These are phyloP conservation scores for Fusarium succisae DNA, from an alignment of 2,329 filamentous ascomycete genomes.

Conservation along the genomic window DNA sequence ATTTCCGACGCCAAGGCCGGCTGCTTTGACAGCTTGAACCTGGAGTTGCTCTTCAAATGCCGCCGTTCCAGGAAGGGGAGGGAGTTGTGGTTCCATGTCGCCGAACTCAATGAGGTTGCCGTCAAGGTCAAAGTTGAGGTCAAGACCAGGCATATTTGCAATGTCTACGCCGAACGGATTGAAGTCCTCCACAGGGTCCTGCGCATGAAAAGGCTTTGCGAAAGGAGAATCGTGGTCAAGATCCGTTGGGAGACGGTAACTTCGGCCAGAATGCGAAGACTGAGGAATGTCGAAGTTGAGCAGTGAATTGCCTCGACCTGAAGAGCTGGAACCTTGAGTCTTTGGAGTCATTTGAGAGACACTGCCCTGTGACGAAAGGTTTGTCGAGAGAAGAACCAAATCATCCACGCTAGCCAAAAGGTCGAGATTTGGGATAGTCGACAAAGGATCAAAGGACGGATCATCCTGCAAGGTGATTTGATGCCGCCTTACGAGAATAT, in stretches of 20 bases:
- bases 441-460: conserved; percentile 69
- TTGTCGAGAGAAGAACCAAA: conserved; percentile 47
- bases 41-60: conserved; percentile 18
- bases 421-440: conserved; percentile 46
- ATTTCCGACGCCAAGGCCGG: conserved; percentile 6
- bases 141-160: conserved; percentile 51
- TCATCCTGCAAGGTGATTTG: conserved; percentile 85
- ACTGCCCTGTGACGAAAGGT: conserved; percentile 49
- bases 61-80: conserved; percentile 46
- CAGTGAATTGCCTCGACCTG: conserved; percentile 40
- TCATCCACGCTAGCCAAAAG: conserved; percentile 50
- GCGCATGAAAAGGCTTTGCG: conserved; percentile 30
- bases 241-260: conserved; percentile 47
- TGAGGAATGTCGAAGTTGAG: conserved; percentile 47
- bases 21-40: conserved; percentile 15
- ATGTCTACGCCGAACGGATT: conserved; percentile 53
- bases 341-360: conserved; percentile 58
- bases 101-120: conserved; percentile 58
- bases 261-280: conserved; percentile 48
- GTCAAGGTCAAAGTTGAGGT: conserved; percentile 60
- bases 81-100: conserved; percentile 54
- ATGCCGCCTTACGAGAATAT: conserved; percentile 64
- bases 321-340: conserved; percentile 45
- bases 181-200: conserved; percentile 37
- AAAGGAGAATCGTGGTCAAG: conserved; percentile 47